A percentile compares a stretch with the other conserved stretches of the same genome.
Conservation (phyloP, 176 grass and related monocot species). For the Bonia amplexicaulis region DNA sequence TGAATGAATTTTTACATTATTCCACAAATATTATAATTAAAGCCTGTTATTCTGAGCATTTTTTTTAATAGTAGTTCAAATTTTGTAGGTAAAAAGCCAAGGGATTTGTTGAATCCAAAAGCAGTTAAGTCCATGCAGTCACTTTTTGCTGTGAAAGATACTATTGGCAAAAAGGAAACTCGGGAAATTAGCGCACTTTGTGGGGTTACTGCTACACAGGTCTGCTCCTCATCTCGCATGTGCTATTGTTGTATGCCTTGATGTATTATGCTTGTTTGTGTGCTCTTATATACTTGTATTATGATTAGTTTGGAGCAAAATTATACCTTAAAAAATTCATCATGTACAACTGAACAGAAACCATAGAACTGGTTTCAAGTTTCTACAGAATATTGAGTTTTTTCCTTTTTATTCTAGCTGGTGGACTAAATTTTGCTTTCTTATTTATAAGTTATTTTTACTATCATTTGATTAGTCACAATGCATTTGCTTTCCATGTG, state of each 20-base stretch:
- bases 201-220: conserved; percentile 83
- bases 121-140: conserved; percentile 84
- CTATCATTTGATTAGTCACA: not conserved
- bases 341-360: not conserved
- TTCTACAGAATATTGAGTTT: not conserved
- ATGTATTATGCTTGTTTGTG: not conserved
- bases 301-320: not conserved
- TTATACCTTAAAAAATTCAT: not conserved
- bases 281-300: conserved; percentile 3
- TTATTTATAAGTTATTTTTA: not conserved
- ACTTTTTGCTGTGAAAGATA: conserved; percentile 94
- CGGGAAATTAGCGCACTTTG: conserved; percentile 80
- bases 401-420: not conserved
- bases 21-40: conserved; percentile 1
- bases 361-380: not conserved
- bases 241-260: conserved; percentile 2
- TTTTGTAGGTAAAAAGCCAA: conserved; percentile 83
- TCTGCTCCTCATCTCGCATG: conserved; percentile 34
- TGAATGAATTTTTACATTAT: not conserved
- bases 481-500: not conserved
- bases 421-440: not conserved
- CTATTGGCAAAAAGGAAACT: conserved; percentile 88
- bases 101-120: conserved; percentile 94
- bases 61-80: conserved; percentile 20
- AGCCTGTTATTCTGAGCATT: not conserved